Conservation (phyloP, 352 stramenopile species). For the Phytophthora podocarpi region DNA sequence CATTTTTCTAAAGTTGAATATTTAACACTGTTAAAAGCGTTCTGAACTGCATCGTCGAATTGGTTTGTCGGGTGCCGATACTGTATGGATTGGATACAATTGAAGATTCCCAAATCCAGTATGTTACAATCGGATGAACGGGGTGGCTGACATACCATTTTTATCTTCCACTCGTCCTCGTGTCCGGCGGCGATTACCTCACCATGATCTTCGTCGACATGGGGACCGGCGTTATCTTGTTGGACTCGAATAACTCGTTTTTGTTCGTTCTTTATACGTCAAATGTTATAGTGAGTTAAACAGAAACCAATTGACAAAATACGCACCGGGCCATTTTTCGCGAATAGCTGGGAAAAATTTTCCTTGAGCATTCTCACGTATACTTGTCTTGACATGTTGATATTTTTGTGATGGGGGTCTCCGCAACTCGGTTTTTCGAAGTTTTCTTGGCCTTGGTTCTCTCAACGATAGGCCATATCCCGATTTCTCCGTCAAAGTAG, state of each 20-base stretch:
- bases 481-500: conserved; percentile 21
- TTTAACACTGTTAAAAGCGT: not conserved
- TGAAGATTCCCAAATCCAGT: conserved; percentile 11
- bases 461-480: conserved; percentile 16
- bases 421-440: not conserved
- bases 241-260: conserved; percentile 5
- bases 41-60: not conserved
- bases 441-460: not conserved
- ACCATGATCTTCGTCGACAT: conserved; percentile 7
- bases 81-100: conserved; percentile 6
- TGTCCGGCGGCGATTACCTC: not conserved
- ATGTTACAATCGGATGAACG: conserved; percentile 1
- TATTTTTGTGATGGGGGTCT: conserved; percentile 13
- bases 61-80: conserved; percentile 5
- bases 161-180: conserved; percentile 8
- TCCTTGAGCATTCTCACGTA: conserved; percentile 11
- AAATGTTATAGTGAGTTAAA: conserved; percentile 1
- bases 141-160: conserved; percentile 14
- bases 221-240: conserved; percentile 9
- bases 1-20: not conserved
- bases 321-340: conserved; percentile 9
- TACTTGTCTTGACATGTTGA: conserved; percentile 1
- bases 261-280: conserved; percentile 8
- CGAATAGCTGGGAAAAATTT: conserved; percentile 15
- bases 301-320: conserved; percentile 1